Conservation (phyloP, 495 filamentous ascomycete species). For the Trypethelium eluteriae region DNA sequence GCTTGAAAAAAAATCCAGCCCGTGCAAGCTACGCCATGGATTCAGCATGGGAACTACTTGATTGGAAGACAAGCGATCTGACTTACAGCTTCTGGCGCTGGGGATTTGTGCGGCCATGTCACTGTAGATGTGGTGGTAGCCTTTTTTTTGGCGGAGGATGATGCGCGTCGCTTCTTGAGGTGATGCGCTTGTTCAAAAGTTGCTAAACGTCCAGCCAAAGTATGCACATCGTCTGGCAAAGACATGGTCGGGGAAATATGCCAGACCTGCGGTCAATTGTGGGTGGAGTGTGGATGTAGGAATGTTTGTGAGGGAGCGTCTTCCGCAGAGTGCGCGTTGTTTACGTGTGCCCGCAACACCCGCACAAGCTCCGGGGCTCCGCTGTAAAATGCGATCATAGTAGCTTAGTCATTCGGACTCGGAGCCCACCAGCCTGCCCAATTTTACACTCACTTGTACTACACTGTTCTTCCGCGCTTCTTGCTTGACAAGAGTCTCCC, state of each 20-base stretch:
- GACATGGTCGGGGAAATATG: neutral
- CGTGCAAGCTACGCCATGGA: constrained; percentile 58
- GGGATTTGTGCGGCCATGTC: constrained; percentile 67
- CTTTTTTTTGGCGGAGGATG: constrained; percentile 50
- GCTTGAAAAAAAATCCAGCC: constrained; percentile 86
- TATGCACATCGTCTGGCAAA: constrained; percentile 35
- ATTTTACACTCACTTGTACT: neutral
- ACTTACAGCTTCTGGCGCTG: constrained; percentile 58
- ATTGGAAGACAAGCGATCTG: neutral
- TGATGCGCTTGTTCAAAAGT: constrained; percentile 61
- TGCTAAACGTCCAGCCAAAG: constrained; percentile 63
- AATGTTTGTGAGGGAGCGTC: neutral
- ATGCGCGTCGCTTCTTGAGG: constrained; percentile 57
- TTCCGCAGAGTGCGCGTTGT: constrained; percentile 2
- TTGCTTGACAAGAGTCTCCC: neutral
- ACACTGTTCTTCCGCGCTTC: neutral
- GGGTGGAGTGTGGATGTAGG: neutral
- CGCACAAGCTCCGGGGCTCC: neutral
- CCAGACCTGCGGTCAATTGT: neutral
- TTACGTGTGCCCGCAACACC: neutral
- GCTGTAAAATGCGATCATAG: constrained; percentile 4
- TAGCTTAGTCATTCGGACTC: constrained; percentile 5
- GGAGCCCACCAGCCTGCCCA: neutral
- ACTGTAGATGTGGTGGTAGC: constrained; percentile 44
- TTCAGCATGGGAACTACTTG: constrained; percentile 10